A percentile compares a stretch with the other conserved stretches of the same genome.
Conservation (phyloP, 768 basidiomycete genomes). For the Rhodotorula paludigena region DNA sequence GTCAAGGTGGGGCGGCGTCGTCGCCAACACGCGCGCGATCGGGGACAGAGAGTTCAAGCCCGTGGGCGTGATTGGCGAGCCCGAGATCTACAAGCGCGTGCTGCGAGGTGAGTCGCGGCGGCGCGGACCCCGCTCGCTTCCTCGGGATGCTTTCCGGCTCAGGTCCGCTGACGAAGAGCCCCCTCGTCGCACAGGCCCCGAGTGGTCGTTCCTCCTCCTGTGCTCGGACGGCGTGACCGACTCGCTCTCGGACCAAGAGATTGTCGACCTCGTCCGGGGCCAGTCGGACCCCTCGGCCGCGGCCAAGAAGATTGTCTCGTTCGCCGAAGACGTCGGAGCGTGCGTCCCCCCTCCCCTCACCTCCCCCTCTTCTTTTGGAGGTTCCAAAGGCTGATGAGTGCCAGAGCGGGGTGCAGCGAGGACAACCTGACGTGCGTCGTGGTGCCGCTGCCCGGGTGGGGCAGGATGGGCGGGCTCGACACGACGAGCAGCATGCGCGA, state of each 20-base stretch:
- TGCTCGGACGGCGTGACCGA: slow-evolving; percentile 93
- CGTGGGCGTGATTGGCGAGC: slow-evolving; percentile 42
- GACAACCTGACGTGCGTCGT: slow-evolving; percentile 91
- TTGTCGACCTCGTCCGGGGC: slow-evolving; percentile 63
- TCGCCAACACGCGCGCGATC: slow-evolving; percentile 85
- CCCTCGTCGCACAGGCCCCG: slow-evolving; percentile 55
- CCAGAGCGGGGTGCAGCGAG: too few relatives aligned
- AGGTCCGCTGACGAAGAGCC: slow-evolving; percentile 54
- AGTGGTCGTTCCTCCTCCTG: slow-evolving; percentile 80
- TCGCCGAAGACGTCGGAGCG: slow-evolving; percentile 64
- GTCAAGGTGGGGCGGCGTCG: slow-evolving; percentile 90
- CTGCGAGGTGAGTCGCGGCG: slow-evolving; percentile 24
- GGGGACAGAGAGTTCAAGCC: slow-evolving; percentile 43
- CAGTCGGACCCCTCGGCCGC: slow-evolving; percentile 63
- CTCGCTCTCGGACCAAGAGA: slow-evolving; percentile 85
- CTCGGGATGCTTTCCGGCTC: slow-evolving; percentile 44
- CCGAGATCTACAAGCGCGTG: slow-evolving; percentile 31
- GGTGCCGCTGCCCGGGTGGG: slow-evolving; percentile 89
- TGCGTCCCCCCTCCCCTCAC: slow-evolving; percentile 14
- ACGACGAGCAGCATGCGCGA: slow-evolving; percentile 74
- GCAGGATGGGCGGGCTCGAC: slow-evolving; percentile 70
- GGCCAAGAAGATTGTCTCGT: slow-evolving; percentile 75
- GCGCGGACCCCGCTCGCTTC: neutral
- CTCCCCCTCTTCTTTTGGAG: neutral
- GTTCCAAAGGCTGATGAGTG: slow-evolving; percentile 43